A percentile compares a stretch with the other conserved stretches of the same genome.
Conservation (phyloP, 331 rosid species). For the Malus hybrid region DNA sequence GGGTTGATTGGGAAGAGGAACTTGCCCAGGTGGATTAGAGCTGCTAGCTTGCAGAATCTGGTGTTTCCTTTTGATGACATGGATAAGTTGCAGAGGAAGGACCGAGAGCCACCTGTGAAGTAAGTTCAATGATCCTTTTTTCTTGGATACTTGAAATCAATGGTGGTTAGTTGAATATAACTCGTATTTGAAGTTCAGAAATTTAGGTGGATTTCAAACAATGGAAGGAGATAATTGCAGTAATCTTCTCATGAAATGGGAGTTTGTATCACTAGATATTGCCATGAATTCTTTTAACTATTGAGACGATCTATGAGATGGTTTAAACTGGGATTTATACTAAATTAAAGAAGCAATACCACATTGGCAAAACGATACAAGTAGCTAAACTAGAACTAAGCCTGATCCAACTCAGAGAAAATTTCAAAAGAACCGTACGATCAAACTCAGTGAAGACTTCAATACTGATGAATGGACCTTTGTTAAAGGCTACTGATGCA, state of each 20-base stretch:
- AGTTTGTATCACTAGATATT: neutral
- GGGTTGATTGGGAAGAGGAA: slow-evolving; percentile 75
- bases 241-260: neutral
- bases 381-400: too few relatives aligned
- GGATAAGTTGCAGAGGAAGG: slow-evolving; percentile 69
- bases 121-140: slow-evolving; percentile 30
- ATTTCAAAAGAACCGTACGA: too few relatives aligned
- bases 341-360: too few relatives aligned
- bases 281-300: neutral
- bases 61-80: slow-evolving; percentile 74
- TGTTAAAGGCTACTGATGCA: neutral
- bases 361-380: too few relatives aligned
- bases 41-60: slow-evolving; percentile 94
- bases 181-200: neutral
- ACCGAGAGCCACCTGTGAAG: slow-evolving; percentile 82
- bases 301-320: too few relatives aligned
- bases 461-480: neutral
- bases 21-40: slow-evolving; percentile 80
- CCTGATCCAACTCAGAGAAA: too few relatives aligned
- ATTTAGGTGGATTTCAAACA: neutral
- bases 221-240: neutral
- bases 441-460: too few relatives aligned
- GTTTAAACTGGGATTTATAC: too few relatives aligned
- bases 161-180: neutral
- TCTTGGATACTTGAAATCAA: neutral